phyloP scores from a whole-genome alignment of 164 flowering plant genomes.

The Umbellularia californica region DNA sequence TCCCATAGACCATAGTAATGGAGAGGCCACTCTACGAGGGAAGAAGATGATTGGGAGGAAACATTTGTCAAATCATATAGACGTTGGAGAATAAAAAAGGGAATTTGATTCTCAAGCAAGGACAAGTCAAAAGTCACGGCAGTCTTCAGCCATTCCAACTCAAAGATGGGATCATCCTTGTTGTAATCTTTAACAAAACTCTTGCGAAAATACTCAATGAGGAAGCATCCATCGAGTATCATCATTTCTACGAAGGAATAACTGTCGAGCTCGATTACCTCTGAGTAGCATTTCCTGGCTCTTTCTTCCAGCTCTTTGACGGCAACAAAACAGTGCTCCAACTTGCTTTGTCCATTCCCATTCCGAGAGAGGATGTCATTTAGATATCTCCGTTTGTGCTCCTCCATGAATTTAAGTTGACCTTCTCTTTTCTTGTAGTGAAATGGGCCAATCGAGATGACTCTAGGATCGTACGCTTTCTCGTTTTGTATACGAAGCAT shows the following conservation, averaged over 20 bases:
- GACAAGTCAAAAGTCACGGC: neutral
- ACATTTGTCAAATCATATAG: neutral
- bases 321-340: neutral
- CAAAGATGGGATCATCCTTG: neutral
- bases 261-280: neutral
- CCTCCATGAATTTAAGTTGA: no score
- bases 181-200: no score
- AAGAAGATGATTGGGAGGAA: no score
- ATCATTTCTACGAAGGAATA: constrained; percentile 3
- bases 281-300: constrained; percentile 1
- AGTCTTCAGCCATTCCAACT: neutral
- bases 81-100: constrained; percentile 2
- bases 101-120: constrained; percentile 10
- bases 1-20: no score
- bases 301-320: neutral
- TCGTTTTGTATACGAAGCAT: no score
- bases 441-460: no score
- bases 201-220: neutral
- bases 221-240: constrained; percentile 3
- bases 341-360: no score
- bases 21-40: no score
- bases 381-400: neutral
- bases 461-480: no score
- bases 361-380: neutral
- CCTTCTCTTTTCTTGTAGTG: no score